Evolutionary conservation across 345 rosid species (phyloP), one percentile per base, ranked within the genome.

Genomic region (Orychophragmus violaceus): DNA sequence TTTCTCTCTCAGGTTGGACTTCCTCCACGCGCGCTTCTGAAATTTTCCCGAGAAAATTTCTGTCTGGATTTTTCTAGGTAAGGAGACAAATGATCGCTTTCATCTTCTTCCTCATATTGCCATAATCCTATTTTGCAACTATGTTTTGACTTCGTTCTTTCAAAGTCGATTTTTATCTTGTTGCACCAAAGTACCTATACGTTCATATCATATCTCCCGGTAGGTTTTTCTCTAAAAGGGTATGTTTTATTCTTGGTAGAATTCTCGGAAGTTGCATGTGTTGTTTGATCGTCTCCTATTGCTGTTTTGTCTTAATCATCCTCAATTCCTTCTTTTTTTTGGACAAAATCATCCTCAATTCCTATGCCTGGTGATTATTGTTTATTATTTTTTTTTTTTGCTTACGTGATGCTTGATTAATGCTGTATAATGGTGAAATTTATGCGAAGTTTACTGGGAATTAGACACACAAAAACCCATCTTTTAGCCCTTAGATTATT

Each of bases 1-100:
- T 61, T 28, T 23, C 39, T 49, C 69, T 71, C 70, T 48, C 59
- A 57, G 14, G 65, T 64, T 71, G 14, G 65, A 71, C 70, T 44
- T 59, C 49, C 37, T 58, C 72, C 46, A 57, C 71, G 71, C 37
- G 24, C 56, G 30, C 45, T 66, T 51, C 39, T 60, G 28, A 24
- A 35, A 18, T 5, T 32, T 51, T 60, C 19, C 59, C 8, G 3
- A 44, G 29, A 46, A 74, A 60, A 4, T 3, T 33, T 59, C 62
- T 56, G 1, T 48, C 28, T 21, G 23, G 16, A 30, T 27, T 64
- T 21, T 56, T 48, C 19, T 0, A 60, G 64, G 72, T 66, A 24
- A 50, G 17, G 44, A 56, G 21, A 53, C 30, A 17, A 56, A 59
- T 21, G 27, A 64, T 56, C 33, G 76, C 52, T 46, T 69, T 19